phyloP scores from a whole-genome alignment of 306 rosid genomes.

The Cicer judaicum region DNA sequence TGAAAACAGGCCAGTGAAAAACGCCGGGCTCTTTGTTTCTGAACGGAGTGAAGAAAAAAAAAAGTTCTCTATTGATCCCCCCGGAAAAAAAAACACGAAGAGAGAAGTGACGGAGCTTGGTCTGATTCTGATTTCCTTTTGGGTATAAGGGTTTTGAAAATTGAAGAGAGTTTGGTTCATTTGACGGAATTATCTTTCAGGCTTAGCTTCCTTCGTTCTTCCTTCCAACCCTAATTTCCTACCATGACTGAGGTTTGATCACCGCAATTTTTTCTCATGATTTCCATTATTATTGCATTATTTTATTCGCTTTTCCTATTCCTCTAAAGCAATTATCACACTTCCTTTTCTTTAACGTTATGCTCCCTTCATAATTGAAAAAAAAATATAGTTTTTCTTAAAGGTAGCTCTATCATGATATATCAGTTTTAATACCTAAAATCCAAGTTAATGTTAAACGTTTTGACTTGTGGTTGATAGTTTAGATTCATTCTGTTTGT shows the following conservation, averaged over 20 bases:
- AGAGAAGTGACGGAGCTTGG: neutral
- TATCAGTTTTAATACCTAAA: slow-evolving; percentile 11
- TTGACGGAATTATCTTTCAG: neutral
- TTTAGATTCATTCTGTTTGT: neutral
- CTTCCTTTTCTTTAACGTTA: neutral
- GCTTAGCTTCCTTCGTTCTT: neutral
- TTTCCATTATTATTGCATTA: neutral
- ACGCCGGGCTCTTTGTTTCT: no score
- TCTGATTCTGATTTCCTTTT: slow-evolving; percentile 11
- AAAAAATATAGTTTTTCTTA: neutral
- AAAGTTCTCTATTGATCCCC: neutral
- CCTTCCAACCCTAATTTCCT: slow-evolving; percentile 48
- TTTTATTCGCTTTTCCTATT: neutral
- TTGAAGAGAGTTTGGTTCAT: slow-evolving; percentile 20
- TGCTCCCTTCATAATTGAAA: slow-evolving; percentile 7
- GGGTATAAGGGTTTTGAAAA: slow-evolving; percentile 7
- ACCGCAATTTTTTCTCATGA: neutral
- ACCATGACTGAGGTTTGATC: slow-evolving; percentile 75
- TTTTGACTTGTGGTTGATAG: neutral
- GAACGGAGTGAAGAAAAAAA: neutral
- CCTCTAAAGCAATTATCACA: neutral
- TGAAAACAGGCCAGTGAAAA: no score
- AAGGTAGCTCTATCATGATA: neutral
- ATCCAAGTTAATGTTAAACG: neutral
- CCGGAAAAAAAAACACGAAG: neutral